Evolutionary conservation across 208 protist genomes (phyloP).

Genomic region (Balamuthia mandrillaris): DNA sequence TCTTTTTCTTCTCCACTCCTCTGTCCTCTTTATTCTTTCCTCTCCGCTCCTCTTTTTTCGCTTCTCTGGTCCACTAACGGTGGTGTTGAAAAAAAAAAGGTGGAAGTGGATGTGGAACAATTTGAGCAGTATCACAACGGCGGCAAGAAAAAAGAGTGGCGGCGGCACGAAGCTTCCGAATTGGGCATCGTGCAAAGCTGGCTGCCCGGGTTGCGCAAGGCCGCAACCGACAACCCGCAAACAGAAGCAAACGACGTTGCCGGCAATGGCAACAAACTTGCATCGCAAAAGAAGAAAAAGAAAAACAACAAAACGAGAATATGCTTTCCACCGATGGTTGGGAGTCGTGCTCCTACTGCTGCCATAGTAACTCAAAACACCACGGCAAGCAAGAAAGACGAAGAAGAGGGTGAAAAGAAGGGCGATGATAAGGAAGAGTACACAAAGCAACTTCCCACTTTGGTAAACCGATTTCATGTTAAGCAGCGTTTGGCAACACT

Average conservation of each 20-base stretch:
- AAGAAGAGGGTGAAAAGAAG: not conserved
- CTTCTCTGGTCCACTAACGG: not conserved
- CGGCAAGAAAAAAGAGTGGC: slow-evolving; percentile 4
- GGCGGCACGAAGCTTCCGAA: not conserved
- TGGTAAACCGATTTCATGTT: not conserved
- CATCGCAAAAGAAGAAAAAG: too few species aligned
- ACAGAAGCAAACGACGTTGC: too few species aligned
- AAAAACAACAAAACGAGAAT: not conserved
- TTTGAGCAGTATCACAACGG: not conserved
- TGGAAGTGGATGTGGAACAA: not conserved
- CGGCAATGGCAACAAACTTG: too few species aligned
- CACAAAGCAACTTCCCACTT: not conserved
- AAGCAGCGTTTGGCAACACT: slow-evolving; percentile 11
- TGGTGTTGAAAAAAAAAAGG: not conserved
- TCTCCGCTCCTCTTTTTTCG: not conserved
- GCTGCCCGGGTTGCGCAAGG: too few species aligned
- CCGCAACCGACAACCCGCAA: too few species aligned
- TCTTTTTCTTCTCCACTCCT: not conserved
- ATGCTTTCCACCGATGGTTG: not conserved
- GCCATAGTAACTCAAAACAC: not conserved
- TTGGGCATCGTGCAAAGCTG: not conserved
- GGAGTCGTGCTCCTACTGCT: not conserved
- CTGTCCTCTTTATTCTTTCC: not conserved
- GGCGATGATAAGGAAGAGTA: not conserved
- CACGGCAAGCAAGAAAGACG: not conserved